Base-by-base conservation (phyloP, 108 stramenopile genomes). In the Cyclostephanos tholiformis region DNA sequence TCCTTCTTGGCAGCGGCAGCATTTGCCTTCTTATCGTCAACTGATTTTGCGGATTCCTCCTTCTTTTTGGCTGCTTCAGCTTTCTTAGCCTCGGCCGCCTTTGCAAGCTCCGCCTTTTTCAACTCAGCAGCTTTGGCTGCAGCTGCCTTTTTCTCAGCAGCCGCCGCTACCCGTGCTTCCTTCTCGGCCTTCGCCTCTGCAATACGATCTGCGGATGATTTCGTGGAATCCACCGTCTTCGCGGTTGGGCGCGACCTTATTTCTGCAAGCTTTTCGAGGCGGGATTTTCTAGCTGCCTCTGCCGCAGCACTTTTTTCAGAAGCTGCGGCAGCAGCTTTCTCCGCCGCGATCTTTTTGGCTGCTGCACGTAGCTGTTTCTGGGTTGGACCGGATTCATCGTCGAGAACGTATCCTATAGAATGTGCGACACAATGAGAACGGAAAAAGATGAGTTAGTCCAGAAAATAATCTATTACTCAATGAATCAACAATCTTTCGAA, bases 351-450 rank as follows among this genome's bases (percentile, higher is more conserved):
- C 63, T 59, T 63, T 41, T 70, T 75, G 13, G 75, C 84, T 35
- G 71, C 84, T 2, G 64, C 79, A 80, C 79, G 79, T 52, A 75
- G 72, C 20, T 74, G 65, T 80, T 85, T 85, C 20, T 82, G 80
- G 22, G 75, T 81, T 5, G 78, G 64, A 52, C 78, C 79, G 19
- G 77, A 67, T 5, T 66, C 72, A 2, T 69, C 59, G 25, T 82
- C 74, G 43, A 84, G 49, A 38, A 82, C 73, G 61, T 88, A 86
- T 55, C 76, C 82, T 35, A 56, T 35, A 6, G 23, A 43, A 25
- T 38, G 10, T 59, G 43, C 12, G 23, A 23, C 5, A 57, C 8
- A 6, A 44, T 43, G 53, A 56, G 19, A 22, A 53, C 52, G 29
- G 53, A 29, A 32, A n/a, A 39, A 3, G 29, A 39, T 19, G 29